Base-by-base conservation (phyloP, 805 yeast genomes). In the Saturnispora diversa region DNA sequence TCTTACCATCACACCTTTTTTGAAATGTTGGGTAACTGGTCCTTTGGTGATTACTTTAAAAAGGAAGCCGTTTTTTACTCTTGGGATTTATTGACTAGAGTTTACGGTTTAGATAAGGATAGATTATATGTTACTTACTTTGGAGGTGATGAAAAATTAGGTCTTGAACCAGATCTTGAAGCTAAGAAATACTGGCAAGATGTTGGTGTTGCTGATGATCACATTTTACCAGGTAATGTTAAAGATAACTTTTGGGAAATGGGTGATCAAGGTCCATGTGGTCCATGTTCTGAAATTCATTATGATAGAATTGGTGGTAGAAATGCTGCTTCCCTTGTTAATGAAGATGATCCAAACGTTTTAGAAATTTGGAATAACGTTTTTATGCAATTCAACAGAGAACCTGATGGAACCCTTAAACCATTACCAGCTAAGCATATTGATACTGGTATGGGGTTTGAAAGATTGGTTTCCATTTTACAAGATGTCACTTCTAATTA, bases 201-300 rank as follows among this genome's bases (percentile, higher is more conserved):
- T 28, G 83, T 82, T 31, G 99, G 99, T 53, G 94, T 90, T 42
- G 72, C 80, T 25, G 95, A 85, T 51, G 88, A 80, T 59, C 97
- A 87, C 60, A 90, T 92, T 52, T 69, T 92, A 50, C 95, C 96
- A 16, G 99, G 99, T 43, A 68, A 79, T 51, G 84, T 80, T 40
- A 69, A 78, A 58, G 99, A 92, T 62, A 92, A 92, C 67, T 92
- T 92, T 65, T 92, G 99, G 99, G 99, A 92, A 70, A 92, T 92
- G 99, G 99, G 99, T 55, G 99, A 94, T 59, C 97, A 90, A 69
- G 99, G 99, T 51, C 99, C 99, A 36, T 92, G 99, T 70, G 99
- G 99, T 48, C 99, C 99, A 39, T 94, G 98, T 68, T 83, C 95
- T 19, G 99, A 92, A 65, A 75, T 92, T 52, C 99, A 92, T 64